Evolutionary conservation across 305 asterid genomes (phyloP), one percentile per base, ranked within the genome.

Genomic region (Stenogyne calaminthoides): DNA sequence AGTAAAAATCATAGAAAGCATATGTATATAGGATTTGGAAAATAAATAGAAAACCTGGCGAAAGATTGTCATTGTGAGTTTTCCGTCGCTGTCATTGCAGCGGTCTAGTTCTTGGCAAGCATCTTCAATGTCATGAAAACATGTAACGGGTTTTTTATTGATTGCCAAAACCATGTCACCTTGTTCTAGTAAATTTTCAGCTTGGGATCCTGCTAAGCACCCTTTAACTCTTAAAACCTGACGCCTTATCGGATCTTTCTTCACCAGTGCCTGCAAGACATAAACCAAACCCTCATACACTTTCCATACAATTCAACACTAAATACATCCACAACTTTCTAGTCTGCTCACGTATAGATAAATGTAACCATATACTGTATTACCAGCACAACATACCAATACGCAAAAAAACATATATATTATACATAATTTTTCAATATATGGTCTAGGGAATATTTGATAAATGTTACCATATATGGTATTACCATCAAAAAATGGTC

Each of bases 121-220:
- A 80, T 89, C 85, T 89, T 95, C 99, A 71, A 95, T 76, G 84
- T 88, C 98, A 72, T 78, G 85, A 69, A 89, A 92, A 80, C 97
- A 92, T 68, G 99, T 95, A 34, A 95, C 96, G 59, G 99, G 97
- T 75, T 88, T 84, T 87, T 87, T 88, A 75, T 91, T 87, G 80
- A 95, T 91, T 52, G 98, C 99, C 83, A 92, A 81, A 77, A 95
- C 88, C 98, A 92, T 95, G 83, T 95, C 99, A 49, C 98, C 96
- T 76, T 95, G 97, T 74, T 92, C 98, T 49, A 92, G 80, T 72
- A 90, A 70, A 81, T 83, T 89, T 79, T 86, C 96, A 75, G 97
- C 96, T 76, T 80, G 85, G 54, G 99, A 95, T 52, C 99, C 95
- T 42, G 98, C 96, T 76, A 92, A 85, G 84, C 99, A 92, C 76